Percentiles rank a stretch among this genome's conserved stretches.
These are phyloP conservation scores for Geotrichum carabidarum DNA, from an alignment of 1,139 yeast genomes.

Conservation along the genomic window DNA sequence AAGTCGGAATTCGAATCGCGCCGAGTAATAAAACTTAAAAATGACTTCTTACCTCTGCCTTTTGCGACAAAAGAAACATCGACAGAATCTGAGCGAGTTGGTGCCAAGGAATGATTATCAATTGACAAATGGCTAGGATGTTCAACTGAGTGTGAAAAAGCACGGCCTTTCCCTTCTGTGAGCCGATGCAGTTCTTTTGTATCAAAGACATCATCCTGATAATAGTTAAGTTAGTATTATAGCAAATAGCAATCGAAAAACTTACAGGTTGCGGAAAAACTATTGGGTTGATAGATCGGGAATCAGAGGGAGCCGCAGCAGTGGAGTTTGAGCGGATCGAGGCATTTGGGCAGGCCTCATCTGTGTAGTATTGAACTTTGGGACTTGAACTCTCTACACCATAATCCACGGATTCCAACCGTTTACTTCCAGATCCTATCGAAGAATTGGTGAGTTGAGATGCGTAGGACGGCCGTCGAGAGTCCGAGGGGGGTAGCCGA, in stretches of 20 bases:
- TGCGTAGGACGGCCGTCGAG: constrained; percentile 26
- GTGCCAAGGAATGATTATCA: constrained; percentile 6
- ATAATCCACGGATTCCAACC: neutral
- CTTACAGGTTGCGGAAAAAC: constrained; percentile 17
- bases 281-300: constrained; percentile 7
- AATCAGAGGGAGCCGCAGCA: neutral
- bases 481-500: constrained; percentile 11
- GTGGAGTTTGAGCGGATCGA: constrained; percentile 1
- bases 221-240: neutral
- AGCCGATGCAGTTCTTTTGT: constrained; percentile 9
- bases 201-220: constrained; percentile 17
- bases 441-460: constrained; percentile 24
- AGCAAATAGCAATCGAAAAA: neutral
- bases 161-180: neutral
- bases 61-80: constrained; percentile 23
- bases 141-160: neutral
- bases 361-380: neutral
- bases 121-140: constrained; percentile 2
- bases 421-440: constrained; percentile 7
- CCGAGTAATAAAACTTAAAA: constrained; percentile 28
- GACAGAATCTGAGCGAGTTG: constrained; percentile 25
- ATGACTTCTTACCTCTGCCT: constrained; percentile 22
- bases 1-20: constrained; percentile 28
- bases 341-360: neutral
- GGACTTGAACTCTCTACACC: constrained; percentile 8